Base-by-base conservation (phyloP, 495 filamentous ascomycete genomes). In the Xylaria cubensis region DNA sequence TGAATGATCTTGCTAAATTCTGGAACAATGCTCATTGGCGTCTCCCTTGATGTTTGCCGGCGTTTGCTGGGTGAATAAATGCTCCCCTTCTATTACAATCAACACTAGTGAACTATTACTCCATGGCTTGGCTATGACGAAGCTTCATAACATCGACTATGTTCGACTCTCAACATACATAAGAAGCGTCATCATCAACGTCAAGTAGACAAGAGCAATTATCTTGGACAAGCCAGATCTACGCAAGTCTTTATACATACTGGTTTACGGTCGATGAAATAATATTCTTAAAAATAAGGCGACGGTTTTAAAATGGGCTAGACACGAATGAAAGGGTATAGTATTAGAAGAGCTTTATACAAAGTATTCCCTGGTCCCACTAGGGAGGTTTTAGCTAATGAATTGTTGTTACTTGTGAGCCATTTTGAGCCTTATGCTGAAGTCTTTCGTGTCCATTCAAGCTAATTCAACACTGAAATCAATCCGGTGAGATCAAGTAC, bases 291-390 rank as follows among this genome's bases (percentile, higher is more conserved):
- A 65, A 24, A 4, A 48, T 9, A 10, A 64, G 0, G 41, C n/a
- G 15, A 17, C 21, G 3, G 7, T 26, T 21, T 13, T 51, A 55
- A 10, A 7, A 67, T 36, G 53, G 29, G 50, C 26, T 26, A 46
- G 12, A 69, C 34, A 48, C 32, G 67, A 70, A 70, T 39, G 5
- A 66, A 67, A 72, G 36, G 50, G 63, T 72, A 67, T 72, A 66
- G 51, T 72, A 72, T 72, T 72, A 72, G 51, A 67, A 67, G 53
- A 29, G 70, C 63, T 72, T 58, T 72, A 72, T 72, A 67, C 70
- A 67, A 70, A 70, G 46, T 46, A 15, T 66, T 71, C 62, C 44
- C 62, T 32, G 21, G 50, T 46, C 50, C 62, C 32, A 58, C 36
- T 58, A 42, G 53, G 19, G 15, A 48, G 13, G 36, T 61, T 29